Base-by-base conservation (phyloP, 768 basidiomycete genomes). In the Termitomyces sp. region DNA sequence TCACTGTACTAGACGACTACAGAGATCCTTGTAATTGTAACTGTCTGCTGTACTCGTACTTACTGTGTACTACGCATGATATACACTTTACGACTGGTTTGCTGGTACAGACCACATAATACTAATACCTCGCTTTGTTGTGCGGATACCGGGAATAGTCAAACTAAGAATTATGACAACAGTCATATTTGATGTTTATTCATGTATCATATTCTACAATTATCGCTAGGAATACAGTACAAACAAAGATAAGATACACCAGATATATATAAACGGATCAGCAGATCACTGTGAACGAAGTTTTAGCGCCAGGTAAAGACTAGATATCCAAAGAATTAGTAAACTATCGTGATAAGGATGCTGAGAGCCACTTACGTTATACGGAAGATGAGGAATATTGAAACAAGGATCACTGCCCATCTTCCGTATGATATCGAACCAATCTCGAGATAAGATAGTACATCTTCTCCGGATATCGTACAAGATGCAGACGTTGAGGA, bases 391-490 rank as follows among this genome's bases (percentile, higher is more conserved):
- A 81, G 43, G 27, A 71, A 70, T 54, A 83, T 83, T 2, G 69
- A 65, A 25, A 83, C 57, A 6, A 83, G 59, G 37, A 83, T 79
- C 3, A 66, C 76, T 3, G 70, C 71, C 75, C 77, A 82, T 42
- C 77, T 71, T 0, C 71, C 73, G 44, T 80, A 81, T 10, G 67
- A 71, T n/a, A 80, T 73, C 0, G 65, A 63, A 4, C 67, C 72
- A 48, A 81, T 79, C 5, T 75, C 75, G n/a, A 84, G 74, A 54
- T 78, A 73, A 35, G 71, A 50, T 17, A 83, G 67, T 1, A 85
- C 76, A 59, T 85, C 82, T 5, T 73, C 71, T 5, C 83, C 83
- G 0, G 77, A 71, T 2, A 84, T 70, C 0, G 77, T 79, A 59
- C 82, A 83, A 5, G 68, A 66, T 3, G 65, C 68, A 0, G 75